A percentile compares a stretch with the other conserved stretches of the same genome.
Evolutionary conservation across 495 filamentous ascomycete species (phyloP).

Genomic region (Mytilinidion resinicola): DNA sequence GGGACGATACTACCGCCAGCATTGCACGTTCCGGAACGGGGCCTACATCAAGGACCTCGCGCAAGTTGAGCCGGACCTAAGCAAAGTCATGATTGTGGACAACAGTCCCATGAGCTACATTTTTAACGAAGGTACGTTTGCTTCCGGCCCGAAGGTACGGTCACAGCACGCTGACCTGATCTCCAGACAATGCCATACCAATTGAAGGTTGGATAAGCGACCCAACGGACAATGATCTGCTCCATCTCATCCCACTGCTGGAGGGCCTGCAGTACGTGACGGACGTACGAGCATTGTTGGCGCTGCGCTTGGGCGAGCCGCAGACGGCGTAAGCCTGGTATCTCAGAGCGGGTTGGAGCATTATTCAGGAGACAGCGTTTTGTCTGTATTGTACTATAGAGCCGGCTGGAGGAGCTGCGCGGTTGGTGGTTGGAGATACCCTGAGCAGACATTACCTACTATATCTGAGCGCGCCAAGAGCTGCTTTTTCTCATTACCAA

Average conservation of each 20-base stretch:
- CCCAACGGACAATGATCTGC: constrained; percentile 81
- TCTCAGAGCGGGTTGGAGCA: neutral
- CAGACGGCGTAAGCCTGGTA: constrained; percentile 34
- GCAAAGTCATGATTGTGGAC: constrained; percentile 96
- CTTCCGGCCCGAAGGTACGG: neutral
- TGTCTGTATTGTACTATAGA: neutral
- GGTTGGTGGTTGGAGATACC: constrained; percentile 2
- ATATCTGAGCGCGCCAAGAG: neutral
- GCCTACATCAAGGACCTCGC: constrained; percentile 98
- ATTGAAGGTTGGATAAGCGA: constrained; percentile 92
- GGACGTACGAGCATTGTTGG: constrained; percentile 84
- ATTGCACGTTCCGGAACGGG: constrained; percentile 90
- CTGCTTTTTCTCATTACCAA: too few relatives aligned
- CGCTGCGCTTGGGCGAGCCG: constrained; percentile 75
- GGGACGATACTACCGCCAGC: constrained; percentile 86
- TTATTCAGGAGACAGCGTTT: neutral
- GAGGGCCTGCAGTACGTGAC: constrained; percentile 94
- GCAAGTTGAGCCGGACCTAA: constrained; percentile 91
- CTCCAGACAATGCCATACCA: constrained; percentile 81
- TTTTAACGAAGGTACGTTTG: constrained; percentile 82
- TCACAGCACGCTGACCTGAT: constrained; percentile 3
- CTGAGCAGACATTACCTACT: neutral
- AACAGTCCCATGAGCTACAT: constrained; percentile 98
- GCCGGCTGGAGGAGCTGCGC: neutral
- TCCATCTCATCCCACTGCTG: constrained; percentile 87